Percentiles rank a stretch among this genome's conserved stretches.
These are phyloP conservation scores for Sisymbrium irio DNA, from an alignment of 345 rosid genomes.

Conservation along the genomic window DNA sequence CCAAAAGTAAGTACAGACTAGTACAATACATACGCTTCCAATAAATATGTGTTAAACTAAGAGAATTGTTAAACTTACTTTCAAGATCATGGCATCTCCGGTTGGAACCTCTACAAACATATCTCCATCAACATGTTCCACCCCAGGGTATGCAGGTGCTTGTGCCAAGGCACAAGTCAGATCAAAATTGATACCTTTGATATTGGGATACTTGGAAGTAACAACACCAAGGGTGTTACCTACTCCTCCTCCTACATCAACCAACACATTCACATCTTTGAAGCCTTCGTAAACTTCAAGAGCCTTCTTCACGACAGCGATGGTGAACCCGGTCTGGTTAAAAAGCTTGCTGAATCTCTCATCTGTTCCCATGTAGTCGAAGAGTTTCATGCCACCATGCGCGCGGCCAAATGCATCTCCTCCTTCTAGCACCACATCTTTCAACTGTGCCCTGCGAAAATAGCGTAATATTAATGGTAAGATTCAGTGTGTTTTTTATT, in stretches of 20 bases:
- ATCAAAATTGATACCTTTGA: slow-evolving; percentile 54
- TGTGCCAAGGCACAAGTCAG: slow-evolving; percentile 32
- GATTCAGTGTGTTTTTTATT: not conserved
- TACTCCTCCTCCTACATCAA: slow-evolving; percentile 73
- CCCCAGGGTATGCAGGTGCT: slow-evolving; percentile 39
- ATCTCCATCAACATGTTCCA: slow-evolving; percentile 80
- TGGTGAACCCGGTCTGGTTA: slow-evolving; percentile 46
- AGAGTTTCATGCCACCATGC: slow-evolving; percentile 50
- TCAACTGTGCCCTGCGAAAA: slow-evolving; percentile 37
- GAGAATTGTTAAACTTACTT: not conserved
- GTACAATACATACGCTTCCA: not conserved
- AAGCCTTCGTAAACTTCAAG: slow-evolving; percentile 60
- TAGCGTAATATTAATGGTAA: not conserved
- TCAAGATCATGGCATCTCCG: slow-evolving; percentile 84
- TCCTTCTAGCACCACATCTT: slow-evolving; percentile 53
- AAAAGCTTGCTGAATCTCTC: slow-evolving; percentile 51
- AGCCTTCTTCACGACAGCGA: slow-evolving; percentile 48
- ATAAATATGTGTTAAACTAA: not conserved
- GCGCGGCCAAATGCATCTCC: slow-evolving; percentile 63
- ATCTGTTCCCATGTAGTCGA: slow-evolving; percentile 48
- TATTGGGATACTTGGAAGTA: slow-evolving; percentile 46
- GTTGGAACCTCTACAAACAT: slow-evolving; percentile 73
- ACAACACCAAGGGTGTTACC: slow-evolving; percentile 52
- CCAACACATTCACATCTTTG: slow-evolving; percentile 42
- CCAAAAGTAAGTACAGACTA: not conserved